Base-by-base conservation (phyloP, 2,329 filamentous ascomycete species). In the Penicillium sp. region DNA sequence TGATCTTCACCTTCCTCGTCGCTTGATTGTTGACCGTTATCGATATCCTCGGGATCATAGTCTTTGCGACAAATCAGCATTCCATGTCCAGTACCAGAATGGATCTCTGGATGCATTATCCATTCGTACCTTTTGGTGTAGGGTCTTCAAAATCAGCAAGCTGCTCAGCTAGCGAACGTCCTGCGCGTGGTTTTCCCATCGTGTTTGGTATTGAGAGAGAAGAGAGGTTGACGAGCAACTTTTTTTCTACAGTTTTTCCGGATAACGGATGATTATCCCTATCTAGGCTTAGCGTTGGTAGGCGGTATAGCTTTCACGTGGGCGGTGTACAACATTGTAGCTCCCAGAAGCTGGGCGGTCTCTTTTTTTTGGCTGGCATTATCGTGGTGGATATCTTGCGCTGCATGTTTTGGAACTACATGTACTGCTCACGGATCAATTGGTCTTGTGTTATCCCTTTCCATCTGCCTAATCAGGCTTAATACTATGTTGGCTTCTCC, bases 21-120 rank as follows among this genome's bases (percentile, higher is more conserved):
- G 52, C 79, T 81, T n/a, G 79, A 80, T 58, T 74, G 73, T 14
- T 80, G 79, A 16, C 76, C 78, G 57, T 85, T 83, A 61, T 83
- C 76, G 49, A 82, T 74, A 52, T 84, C 84, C 76, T 95, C 91
- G 0, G 90, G 90, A 69, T 96, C 91, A 67, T 89, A 87, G 69
- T 95, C 91, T 93, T 18, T 48, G 55, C 29, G 38, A 40, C 40
- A 44, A 50, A 55, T 55, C 30, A 61, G 51, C 39, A 36, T 23
- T 51, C 14, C 4, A 27, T 40, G 46, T 39, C 26, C 32, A 27
- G 13, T 36, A 35, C 19, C 4, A 29, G 23, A 30, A 7, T 34
- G 7, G n/a, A 38, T 44, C 23, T 29, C 9, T 19, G 41, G n/a
- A 19, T 46, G 9, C 10, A n/a, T 26, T n/a, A 50, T 40, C 13